Percentiles rank a stretch among this genome's conserved stretches.
Evolutionary conservation across 2,329 filamentous ascomycete species (phyloP).

Genomic region (Remersonia thermophila): DNA sequence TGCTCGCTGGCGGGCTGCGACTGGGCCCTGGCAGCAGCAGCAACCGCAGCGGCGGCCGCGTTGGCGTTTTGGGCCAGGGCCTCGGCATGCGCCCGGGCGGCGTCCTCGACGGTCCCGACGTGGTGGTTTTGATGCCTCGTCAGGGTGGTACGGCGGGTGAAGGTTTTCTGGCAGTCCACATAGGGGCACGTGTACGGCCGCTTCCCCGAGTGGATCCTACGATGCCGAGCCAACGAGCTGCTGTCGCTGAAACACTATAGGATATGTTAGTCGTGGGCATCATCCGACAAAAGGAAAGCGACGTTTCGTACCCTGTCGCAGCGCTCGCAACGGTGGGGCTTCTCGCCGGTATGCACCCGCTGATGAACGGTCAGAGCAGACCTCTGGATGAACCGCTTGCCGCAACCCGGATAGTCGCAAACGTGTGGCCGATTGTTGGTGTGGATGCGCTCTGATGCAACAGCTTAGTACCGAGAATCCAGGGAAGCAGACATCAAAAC

Average conservation of each 20-base stretch:
- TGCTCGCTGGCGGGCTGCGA: conserved; percentile 59
- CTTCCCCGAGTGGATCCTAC: conserved; percentile 90
- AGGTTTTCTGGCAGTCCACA: conserved; percentile 96
- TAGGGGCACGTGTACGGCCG: conserved; percentile 96
- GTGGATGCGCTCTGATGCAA: conserved; percentile 73
- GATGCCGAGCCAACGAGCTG: conserved; percentile 83
- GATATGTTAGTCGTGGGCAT: conserved; percentile 8
- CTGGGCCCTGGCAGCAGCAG: conserved; percentile 20
- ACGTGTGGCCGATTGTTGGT: conserved; percentile 82
- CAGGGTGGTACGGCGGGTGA: conserved; percentile 86
- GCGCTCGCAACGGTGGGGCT: conserved; percentile 93
- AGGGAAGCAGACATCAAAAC: conserved; percentile 19
- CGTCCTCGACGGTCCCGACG: conserved; percentile 88
- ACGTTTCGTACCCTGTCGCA: conserved; percentile 69
- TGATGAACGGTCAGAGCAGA: conserved; percentile 92
- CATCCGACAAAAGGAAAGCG: too few relatives aligned
- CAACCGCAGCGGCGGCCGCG: conserved; percentile 24
- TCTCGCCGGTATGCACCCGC: conserved; percentile 93
- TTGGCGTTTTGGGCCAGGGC: conserved; percentile 50
- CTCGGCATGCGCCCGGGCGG: conserved; percentile 76
- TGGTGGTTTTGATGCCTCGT: conserved; percentile 95
- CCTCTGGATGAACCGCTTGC: conserved; percentile 94
- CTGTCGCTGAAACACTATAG: conserved; percentile 86
- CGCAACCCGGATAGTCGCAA: conserved; percentile 78
- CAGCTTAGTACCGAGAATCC: conserved; percentile 17